phyloP scores from a whole-genome alignment of 1,284 basidiomycete genomes.

The Xerocomus minutiporus region DNA sequence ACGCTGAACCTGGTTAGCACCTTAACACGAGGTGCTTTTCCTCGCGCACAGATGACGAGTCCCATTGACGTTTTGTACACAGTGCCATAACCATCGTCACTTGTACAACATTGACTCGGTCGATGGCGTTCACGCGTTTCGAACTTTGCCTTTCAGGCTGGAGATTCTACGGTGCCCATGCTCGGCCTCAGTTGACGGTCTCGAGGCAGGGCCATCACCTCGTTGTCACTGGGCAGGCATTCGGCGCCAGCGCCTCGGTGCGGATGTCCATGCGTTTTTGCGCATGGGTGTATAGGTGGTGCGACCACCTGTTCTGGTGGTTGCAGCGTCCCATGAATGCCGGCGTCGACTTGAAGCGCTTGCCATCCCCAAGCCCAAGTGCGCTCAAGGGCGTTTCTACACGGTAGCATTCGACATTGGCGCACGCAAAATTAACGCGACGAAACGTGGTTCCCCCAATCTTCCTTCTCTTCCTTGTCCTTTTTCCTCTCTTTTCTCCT shows the following conservation, averaged over 20 bases:
- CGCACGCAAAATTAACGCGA: not conserved
- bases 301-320: conserved; percentile 7
- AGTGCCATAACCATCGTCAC: not conserved
- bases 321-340: conserved; percentile 4
- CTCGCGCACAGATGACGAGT: not conserved
- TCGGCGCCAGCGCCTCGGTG: conserved; percentile 24
- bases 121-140: conserved; percentile 28
- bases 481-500: not conserved
- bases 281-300: conserved; percentile 20
- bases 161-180: conserved; percentile 22
- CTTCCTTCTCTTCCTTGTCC: not conserved
- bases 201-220: conserved; percentile 26
- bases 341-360: not conserved
- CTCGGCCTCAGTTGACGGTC: conserved; percentile 24
- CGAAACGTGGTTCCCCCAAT: not conserved
- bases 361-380: not conserved
- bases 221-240: conserved; percentile 26
- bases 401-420: conserved; percentile 1
- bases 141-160: conserved; percentile 25
- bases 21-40: not conserved
- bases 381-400: conserved; percentile 8
- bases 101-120: not conserved
- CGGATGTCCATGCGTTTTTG: conserved; percentile 24
- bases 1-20: not conserved
- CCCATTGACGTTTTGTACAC: conserved; percentile 5